Conservation (phyloP, 106 monocot genomes). For the Dendrobium chrysotoxum region DNA sequence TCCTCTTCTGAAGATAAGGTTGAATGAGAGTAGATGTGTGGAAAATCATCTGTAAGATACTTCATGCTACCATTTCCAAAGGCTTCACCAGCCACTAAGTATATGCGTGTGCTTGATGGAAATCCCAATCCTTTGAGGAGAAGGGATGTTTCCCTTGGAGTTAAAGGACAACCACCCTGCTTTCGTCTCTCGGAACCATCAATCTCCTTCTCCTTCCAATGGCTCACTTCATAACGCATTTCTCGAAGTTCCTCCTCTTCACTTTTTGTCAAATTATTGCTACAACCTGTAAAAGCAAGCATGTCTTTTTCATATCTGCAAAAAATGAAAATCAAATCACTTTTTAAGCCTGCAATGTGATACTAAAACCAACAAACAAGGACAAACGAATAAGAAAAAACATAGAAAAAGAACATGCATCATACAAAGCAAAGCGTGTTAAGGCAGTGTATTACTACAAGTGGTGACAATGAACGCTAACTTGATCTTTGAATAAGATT, state of each 20-base stretch:
- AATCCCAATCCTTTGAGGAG: slow-evolving; percentile 86
- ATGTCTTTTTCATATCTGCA: slow-evolving; percentile 95
- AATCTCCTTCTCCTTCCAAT: slow-evolving; percentile 99
- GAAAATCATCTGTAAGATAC: slow-evolving; percentile 62
- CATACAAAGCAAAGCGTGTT: not conserved
- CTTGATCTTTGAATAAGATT: too few relatives aligned
- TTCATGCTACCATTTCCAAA: slow-evolving; percentile 89
- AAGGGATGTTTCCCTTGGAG: slow-evolving; percentile 88
- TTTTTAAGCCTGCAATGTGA: not conserved
- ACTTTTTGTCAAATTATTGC: slow-evolving; percentile 66
- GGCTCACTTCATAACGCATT: slow-evolving; percentile 84
- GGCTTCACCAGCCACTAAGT: slow-evolving; percentile 90
- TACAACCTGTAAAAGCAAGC: slow-evolving; percentile 94
- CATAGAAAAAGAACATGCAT: too few relatives aligned
- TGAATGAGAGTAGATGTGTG: slow-evolving; percentile 70
- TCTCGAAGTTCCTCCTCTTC: slow-evolving; percentile 69
- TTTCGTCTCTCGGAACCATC: slow-evolving; percentile 61
- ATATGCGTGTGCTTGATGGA: slow-evolving; percentile 72
- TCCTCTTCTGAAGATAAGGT: slow-evolving; percentile 65
- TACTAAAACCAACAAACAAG: not conserved
- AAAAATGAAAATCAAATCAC: not conserved
- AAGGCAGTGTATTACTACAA: not conserved
- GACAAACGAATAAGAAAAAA: not conserved
- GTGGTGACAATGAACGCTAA: too few relatives aligned
- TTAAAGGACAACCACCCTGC: slow-evolving; percentile 82